Percentiles rank a stretch among this genome's conserved stretches.
These are phyloP conservation scores for Paradendryphiella salina DNA, from an alignment of 2,329 filamentous ascomycete species.

Conservation along the genomic window DNA sequence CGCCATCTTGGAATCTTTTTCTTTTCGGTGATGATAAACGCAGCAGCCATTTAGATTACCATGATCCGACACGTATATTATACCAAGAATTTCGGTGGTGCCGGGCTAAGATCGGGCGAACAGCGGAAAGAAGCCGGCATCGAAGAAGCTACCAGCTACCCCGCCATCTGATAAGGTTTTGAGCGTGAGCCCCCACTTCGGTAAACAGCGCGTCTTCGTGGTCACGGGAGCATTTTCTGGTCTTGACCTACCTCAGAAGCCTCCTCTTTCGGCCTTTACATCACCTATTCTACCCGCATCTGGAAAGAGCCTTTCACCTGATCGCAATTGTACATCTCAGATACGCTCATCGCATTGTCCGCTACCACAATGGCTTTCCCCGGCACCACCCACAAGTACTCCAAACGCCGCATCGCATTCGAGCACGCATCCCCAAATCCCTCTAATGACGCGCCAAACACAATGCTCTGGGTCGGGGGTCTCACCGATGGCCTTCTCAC, in stretches of 20 bases:
- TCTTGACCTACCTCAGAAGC: background rate
- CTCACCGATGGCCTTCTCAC: slow-evolving; percentile 71
- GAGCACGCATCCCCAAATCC: slow-evolving; percentile 47
- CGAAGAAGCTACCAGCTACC: background rate
- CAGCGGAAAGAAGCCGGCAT: background rate
- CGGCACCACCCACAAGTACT: slow-evolving; percentile 51
- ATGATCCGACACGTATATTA: too few relatives aligned
- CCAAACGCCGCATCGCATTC: slow-evolving; percentile 50
- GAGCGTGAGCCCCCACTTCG: slow-evolving; percentile 1
- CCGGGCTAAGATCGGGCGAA: too few relatives aligned
- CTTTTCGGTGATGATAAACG: too few relatives aligned
- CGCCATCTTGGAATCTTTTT: too few relatives aligned
- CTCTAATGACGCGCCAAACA: slow-evolving; percentile 51
- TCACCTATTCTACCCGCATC: too few relatives aligned
- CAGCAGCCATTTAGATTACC: too few relatives aligned
- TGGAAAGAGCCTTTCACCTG: too few relatives aligned
- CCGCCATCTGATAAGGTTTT: slow-evolving; percentile 15
- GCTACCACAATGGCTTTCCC: slow-evolving; percentile 34
- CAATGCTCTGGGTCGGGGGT: slow-evolving; percentile 70
- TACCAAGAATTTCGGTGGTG: too few relatives aligned
- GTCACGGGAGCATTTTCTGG: too few relatives aligned
- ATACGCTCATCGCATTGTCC: too few relatives aligned
- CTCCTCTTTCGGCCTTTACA: background rate
- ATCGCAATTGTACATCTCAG: too few relatives aligned
- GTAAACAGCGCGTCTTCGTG: slow-evolving; percentile 1